Conservation (phyloP, 495 filamentous ascomycete genomes). For the Parathielavia hyrcaniae region DNA sequence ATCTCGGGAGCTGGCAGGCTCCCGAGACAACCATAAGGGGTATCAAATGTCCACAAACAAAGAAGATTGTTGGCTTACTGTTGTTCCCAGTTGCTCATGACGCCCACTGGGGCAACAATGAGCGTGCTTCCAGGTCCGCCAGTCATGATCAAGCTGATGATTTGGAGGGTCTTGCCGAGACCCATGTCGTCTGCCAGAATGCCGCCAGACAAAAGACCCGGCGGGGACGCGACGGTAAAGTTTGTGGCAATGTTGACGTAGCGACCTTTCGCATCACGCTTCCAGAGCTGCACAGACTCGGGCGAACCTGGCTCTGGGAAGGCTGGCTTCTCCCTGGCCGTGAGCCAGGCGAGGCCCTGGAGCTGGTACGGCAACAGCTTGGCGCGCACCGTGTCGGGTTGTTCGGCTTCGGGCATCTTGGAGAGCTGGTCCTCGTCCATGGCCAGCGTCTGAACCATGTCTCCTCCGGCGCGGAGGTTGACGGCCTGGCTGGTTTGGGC, state of each 20-base stretch:
- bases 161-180: conserved; percentile 84
- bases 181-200: conserved; percentile 95
- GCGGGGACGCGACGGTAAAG: conserved; percentile 51
- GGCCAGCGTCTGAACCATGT: conserved; percentile 60
- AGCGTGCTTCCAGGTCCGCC: conserved; percentile 58
- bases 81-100: conserved; percentile 89
- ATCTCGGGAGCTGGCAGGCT: too few relatives aligned
- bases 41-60: too few relatives aligned
- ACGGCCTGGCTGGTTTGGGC: conserved; percentile 62
- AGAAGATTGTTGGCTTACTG: too few relatives aligned
- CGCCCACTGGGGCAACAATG: conserved; percentile 75
- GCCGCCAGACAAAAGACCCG: conserved; percentile 68
- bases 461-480: conserved; percentile 48
- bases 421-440: conserved; percentile 66
- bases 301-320: conserved; percentile 56
- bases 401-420: conserved; percentile 65
- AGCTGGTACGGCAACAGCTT: conserved; percentile 76
- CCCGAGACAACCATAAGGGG: too few relatives aligned
- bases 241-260: conserved; percentile 76
- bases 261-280: conserved; percentile 43
- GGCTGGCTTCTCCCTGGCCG: conserved; percentile 63
- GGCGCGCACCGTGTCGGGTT: conserved; percentile 58
- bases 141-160: conserved; percentile 72
- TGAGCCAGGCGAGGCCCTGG: conserved; percentile 80
- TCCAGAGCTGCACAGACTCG: conserved; percentile 78